These are phyloP conservation scores for Aspergillus sp. DNA, from an alignment of 2,329 filamentous ascomycete genomes.

Conservation along the genomic window DNA sequence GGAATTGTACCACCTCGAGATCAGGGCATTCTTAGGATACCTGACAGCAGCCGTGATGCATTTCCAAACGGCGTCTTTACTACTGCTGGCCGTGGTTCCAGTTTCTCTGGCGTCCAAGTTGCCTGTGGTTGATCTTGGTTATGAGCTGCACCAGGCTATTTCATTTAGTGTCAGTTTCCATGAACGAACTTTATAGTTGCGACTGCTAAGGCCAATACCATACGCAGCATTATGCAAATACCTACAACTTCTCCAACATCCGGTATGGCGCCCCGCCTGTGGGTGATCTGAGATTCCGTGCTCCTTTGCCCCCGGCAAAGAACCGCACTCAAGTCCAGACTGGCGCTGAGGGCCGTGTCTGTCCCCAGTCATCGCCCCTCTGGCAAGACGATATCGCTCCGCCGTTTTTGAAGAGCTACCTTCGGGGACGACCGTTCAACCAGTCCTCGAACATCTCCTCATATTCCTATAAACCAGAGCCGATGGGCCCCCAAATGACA, in stretches of 20 bases:
- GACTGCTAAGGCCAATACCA: constrained; percentile 6
- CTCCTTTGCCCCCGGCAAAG: constrained; percentile 36
- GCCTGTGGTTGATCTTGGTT: constrained; percentile 46
- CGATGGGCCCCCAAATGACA: constrained; percentile 18
- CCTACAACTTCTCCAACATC: constrained; percentile 51
- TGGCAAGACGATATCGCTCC: constrained; percentile 32
- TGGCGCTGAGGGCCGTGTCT: constrained; percentile 37
- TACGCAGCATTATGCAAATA: constrained; percentile 26
- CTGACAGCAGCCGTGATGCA: not conserved
- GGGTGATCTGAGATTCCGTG: constrained; percentile 44
- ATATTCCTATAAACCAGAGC: constrained; percentile 11
- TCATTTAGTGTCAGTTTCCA: constrained; percentile 11
- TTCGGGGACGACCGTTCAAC: constrained; percentile 9
- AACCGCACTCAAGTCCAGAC: constrained; percentile 41
- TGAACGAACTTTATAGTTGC: not conserved
- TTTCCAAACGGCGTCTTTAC: not conserved
- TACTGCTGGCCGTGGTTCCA: constrained; percentile 9
- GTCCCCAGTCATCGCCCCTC: constrained; percentile 38
- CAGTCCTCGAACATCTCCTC: constrained; percentile 15
- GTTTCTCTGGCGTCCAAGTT: constrained; percentile 13
- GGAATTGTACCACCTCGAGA: not conserved
- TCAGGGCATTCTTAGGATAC: not conserved
- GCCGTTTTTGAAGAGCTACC: constrained; percentile 12
- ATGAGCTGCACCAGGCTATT: constrained; percentile 44
- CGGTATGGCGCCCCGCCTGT: constrained; percentile 48